Conservation (phyloP, 257 asterid genomes). For the Henckelia pumila region DNA sequence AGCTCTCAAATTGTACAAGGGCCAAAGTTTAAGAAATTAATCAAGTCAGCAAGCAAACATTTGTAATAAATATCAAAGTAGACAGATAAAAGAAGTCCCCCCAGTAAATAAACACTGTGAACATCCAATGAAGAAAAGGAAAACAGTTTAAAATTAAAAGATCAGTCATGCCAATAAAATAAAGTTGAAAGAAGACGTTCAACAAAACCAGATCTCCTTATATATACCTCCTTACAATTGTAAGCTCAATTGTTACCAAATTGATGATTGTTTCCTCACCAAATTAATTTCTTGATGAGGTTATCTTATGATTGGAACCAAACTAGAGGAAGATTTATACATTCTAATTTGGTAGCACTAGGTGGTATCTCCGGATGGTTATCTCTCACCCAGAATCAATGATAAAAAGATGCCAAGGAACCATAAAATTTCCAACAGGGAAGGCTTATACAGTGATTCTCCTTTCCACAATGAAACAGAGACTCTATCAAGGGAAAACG, state of each 20-base stretch:
- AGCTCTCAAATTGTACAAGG: background rate
- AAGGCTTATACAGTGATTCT: background rate
- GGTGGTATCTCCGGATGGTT: slow-evolving; percentile 2
- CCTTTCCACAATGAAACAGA: background rate
- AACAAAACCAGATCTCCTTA: slow-evolving; percentile 21
- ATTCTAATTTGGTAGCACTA: background rate
- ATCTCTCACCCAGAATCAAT: background rate
- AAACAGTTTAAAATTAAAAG: background rate
- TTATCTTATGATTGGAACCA: slow-evolving; percentile 3
- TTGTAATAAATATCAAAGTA: slow-evolving; percentile 8
- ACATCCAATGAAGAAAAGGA: slow-evolving; percentile 6
- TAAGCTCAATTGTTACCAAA: slow-evolving; percentile 21
- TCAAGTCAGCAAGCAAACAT: background rate
- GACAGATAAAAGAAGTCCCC: slow-evolving; percentile 19
- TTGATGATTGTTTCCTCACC: slow-evolving; percentile 24
- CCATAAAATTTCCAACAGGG: background rate
- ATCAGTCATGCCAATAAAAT: background rate
- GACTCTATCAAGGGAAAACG: background rate
- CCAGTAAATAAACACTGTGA: slow-evolving; percentile 1
- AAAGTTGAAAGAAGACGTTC: slow-evolving; percentile 13
- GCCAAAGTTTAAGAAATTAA: background rate
- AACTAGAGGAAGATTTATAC: background rate
- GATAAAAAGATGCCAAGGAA: background rate
- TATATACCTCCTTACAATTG: slow-evolving; percentile 20
- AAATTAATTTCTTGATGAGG: slow-evolving; percentile 22